Evolutionary conservation across 2,329 filamentous ascomycete species (phyloP).

Genomic region (Pseudogymnoascus sp.): DNA sequence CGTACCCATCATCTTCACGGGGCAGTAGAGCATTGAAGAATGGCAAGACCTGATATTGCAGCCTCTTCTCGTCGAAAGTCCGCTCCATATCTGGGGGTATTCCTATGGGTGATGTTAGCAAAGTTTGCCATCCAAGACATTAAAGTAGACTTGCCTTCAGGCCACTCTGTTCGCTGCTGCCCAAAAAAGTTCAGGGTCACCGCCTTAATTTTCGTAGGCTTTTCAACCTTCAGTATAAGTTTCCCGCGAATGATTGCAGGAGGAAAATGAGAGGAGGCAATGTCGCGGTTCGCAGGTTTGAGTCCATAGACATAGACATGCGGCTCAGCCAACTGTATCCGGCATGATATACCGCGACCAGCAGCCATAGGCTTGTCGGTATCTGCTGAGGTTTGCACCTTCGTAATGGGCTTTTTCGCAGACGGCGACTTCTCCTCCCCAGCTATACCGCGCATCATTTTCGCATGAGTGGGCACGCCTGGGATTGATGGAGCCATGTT

Average conservation of each 20-base stretch:
- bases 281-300: slow-evolving; percentile 55
- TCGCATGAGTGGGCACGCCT: neutral
- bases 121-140: neutral
- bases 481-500: slow-evolving; percentile 1
- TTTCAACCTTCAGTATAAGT: slow-evolving; percentile 72
- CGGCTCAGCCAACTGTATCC: slow-evolving; percentile 70
- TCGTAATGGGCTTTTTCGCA: slow-evolving; percentile 21
- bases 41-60: slow-evolving; percentile 80
- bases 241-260: slow-evolving; percentile 82
- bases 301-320: slow-evolving; percentile 73
- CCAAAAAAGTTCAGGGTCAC: slow-evolving; percentile 81
- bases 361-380: slow-evolving; percentile 61
- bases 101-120: slow-evolving; percentile 35
- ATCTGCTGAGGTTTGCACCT: slow-evolving; percentile 39
- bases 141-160: slow-evolving; percentile 59
- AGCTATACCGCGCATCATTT: neutral
- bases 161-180: slow-evolving; percentile 86
- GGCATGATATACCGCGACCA: slow-evolving; percentile 66
- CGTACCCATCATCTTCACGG: slow-evolving; percentile 50
- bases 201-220: slow-evolving; percentile 87
- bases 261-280: slow-evolving; percentile 20
- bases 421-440: slow-evolving; percentile 30
- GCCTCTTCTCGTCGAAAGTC: slow-evolving; percentile 71
- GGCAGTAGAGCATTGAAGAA: slow-evolving; percentile 79
- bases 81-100: slow-evolving; percentile 83